Base-by-base conservation (phyloP, 2,329 filamentous ascomycete genomes). In the Ceratocystis huliohia region DNA sequence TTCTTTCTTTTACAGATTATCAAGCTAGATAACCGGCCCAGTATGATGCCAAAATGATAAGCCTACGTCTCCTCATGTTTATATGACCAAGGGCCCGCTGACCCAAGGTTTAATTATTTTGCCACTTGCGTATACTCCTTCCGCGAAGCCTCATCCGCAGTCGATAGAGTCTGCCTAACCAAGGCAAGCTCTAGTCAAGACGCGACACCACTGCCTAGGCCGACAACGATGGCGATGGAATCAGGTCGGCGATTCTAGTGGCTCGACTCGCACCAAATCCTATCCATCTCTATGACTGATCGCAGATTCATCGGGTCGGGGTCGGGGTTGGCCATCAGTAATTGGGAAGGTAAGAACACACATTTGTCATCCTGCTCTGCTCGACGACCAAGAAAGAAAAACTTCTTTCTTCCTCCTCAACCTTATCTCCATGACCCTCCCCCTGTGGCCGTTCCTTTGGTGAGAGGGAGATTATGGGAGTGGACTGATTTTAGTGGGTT, bases 401-500 rank as follows among this genome's bases (percentile, higher is more conserved):
- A 15, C 13, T 30, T 56, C 25, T 25, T 25, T 56, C 8, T 28
- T 28, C 50, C 13, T 28, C 22, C 50, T 15, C 50, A 57, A 15
- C 22, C 22, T 57, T 17, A 17, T 28, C 17, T 57, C 30, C 22
- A 15, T 28, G 53, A 2, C 8, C 22, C 3, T 28, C n/a, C 50
- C 50, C n/a, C 17, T n/a, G 17, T n/a, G 28, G 3, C 25, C 17
- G 33, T 20, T 33, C 7, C 8, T 59, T 20, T n/a, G 15, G 20
- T n/a, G 28, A 13, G 28, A 33, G 30, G 56, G 17, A n/a, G 46
- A n/a, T 48, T 22, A 22, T 59, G 15, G 28, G n/a, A 28, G 46
- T 59, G 56, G 56, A 17, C 56, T 59, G 56, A 59, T 59, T 59
- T 37, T 25, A 30, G 56, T 37, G 56, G n/a, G 56, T 59, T 59